Base-by-base conservation (phyloP, 768 basidiomycete species). In the Suillus occidentalis region DNA sequence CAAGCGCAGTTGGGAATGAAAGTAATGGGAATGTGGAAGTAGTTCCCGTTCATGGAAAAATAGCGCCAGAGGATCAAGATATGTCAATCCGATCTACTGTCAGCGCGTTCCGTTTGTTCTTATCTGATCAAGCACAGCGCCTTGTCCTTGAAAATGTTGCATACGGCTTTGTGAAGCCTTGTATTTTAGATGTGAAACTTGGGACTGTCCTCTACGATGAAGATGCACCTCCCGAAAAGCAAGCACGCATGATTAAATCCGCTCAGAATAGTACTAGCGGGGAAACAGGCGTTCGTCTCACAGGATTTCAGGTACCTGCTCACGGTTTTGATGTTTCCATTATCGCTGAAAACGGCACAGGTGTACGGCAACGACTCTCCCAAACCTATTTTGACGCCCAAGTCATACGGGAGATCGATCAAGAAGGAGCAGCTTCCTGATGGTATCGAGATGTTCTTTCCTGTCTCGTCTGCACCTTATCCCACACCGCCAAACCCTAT, bases 181-280 rank as follows among this genome's bases (percentile, higher is more conserved):
- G 92, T 69, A 85, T 97, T 64, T 81, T 98, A 36, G 97, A 99
- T 74, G 83, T 95, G 73, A 99, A 99, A 76, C 89, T 99, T 18
- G 97, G 97, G 1, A 96, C 91, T 0, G 81, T 90, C 1, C 83
- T 99, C n/a, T 92, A 92, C 67, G 94, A 92, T 60, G 85, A 89
- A 25, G 72, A 73, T 13, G 83, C 90, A 6, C 75, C 83, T 0
- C 81, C 84, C 2, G 92, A 91, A 64, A 99, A 99, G 79, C 82
- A 85, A 65, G 83, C 78, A 47, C 86, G 92, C 31, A 95, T 96
- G 95, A 79, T 84, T 63, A 82, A 85, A 70, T 81, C 83, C 1
- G 94, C 94, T 1, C 80, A 77, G 36, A 77, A 83, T 12, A 89
- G 92, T 0, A 98, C 97, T 1, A 90, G 87, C 12, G 73, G 82